Evolutionary conservation across 345 rosid genomes (phyloP), one percentile per base, ranked within the genome.

Genomic region (Moricandia moricandioides): DNA sequence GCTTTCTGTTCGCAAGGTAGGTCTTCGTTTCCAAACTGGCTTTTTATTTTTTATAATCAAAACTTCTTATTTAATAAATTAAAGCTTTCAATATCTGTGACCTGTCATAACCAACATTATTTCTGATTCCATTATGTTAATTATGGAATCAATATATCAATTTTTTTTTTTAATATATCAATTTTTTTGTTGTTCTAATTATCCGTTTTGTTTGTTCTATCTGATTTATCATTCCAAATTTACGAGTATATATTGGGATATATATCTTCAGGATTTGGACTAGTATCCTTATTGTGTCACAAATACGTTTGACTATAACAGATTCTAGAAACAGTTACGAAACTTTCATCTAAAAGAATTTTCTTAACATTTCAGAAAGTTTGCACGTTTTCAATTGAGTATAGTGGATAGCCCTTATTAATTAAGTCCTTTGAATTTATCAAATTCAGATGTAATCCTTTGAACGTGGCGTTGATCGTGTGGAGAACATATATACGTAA

Each of bases 331-430:
- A 73, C 57, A 27, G n/a, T 73, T 73, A 16, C 45, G 4, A 14
- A 56, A 29, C 4, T 5, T 39, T 73, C 34, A 55, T 56, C 29
- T 34, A 55, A 3, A 16, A n/a, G n/a, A n/a, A 49, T 74, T 13
- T 35, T 57, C 21, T 40, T 43, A 65, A 29, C 65, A 73, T 14
- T 54, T 24, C 31, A 47, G 31, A 74, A 21, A 74, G 67, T 47
- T 67, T 67, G 60, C 68, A 74, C 78, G 78, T 74, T 74, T 74
- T 60, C 14, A 59, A 58, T 59, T 67, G 78, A 67, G 78, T 47
- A 67, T 34, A 24, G 67, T 59, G 78, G 73, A 67, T 74, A 74
- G 54, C 14, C 57, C 24, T 5, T 65, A 56, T 39, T 74, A 74
- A 21, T 9, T 58, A 73, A 57, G 4, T 26, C 37, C 9, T 45